Base-by-base conservation (phyloP, 1,284 basidiomycete species). In the Tilletia walkeri region DNA sequence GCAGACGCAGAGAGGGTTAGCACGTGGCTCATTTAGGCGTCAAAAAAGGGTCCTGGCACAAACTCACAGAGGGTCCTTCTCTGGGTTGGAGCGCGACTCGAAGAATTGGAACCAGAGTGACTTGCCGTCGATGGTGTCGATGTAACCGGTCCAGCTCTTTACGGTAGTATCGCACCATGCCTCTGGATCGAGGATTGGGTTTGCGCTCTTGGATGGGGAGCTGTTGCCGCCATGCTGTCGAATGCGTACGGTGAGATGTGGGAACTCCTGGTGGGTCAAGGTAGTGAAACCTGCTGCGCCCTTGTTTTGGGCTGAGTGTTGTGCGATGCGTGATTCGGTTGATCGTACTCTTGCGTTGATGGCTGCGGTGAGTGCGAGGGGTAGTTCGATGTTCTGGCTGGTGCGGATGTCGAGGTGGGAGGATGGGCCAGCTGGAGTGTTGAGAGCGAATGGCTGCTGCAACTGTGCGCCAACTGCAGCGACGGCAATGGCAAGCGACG, bases 61-160 rank as follows among this genome's bases (percentile, higher is more conserved):
- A 30, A 61, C 56, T 61, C 9, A 61, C 2, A 90, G 87, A 78
- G 90, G 89, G 75, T 91, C 89, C 53, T 86, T 86, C 16, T 87
- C 86, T 1, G 91, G 91, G 71, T 90, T 86, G 56, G 87, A 86
- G 70, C 91, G 85, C 67, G 89, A 91, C 84, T 92, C 91, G 83
- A 93, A 93, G 85, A 92, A 93, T 84, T 91, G 92, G 85, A 93
- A 93, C 86, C 92, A 93, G 79, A 89, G 86, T 72, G 89, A 89
- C 71, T 89, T 87, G 6, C 90, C 89, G 73, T 89, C 87, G 63
- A 88, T 80, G 38, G 87, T 76, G 70, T 91, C 90, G 67, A 91
- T 89, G 76, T 86, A 81, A 41, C 79, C 79, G 14, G 70, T 76
- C 78, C 78, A 81, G 63, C 73, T 75, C 34, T 79, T 74, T 54